phyloP scores from a whole-genome alignment of 2,329 filamentous ascomycete species.

The Pyrenochaeta sp. region DNA sequence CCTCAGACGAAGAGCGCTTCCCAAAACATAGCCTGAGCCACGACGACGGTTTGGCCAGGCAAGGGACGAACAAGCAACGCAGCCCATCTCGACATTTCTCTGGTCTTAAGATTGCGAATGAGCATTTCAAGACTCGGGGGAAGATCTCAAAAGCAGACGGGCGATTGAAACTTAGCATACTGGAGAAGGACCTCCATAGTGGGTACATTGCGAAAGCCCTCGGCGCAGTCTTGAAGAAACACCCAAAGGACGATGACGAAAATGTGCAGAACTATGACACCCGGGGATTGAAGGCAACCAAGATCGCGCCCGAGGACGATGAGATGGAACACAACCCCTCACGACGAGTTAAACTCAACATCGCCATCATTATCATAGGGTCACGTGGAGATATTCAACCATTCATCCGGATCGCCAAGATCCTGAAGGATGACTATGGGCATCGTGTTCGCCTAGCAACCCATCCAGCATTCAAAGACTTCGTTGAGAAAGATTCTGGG shows the following conservation, averaged over 20 bases:
- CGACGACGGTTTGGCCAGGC: conserved; percentile 11
- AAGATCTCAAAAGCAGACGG: conserved; percentile 73
- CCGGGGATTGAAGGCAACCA: conserved; percentile 13
- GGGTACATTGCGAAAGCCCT: conserved; percentile 79
- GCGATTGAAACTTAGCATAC: conserved; percentile 72
- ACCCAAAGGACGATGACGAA: conserved; percentile 54
- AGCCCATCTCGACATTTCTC: conserved; percentile 50
- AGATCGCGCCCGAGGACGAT: conserved; percentile 43
- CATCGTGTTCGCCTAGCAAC: conserved; percentile 81
- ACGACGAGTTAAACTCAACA: conserved; percentile 67
- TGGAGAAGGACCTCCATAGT: conserved; percentile 70
- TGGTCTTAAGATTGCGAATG: conserved; percentile 68
- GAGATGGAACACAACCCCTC: conserved; percentile 42
- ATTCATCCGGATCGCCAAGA: conserved; percentile 76
- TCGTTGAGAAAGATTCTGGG: conserved; percentile 74
- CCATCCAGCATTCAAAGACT: conserved; percentile 78
- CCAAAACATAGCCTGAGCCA: conserved; percentile 25
- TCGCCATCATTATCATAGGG: conserved; percentile 85
- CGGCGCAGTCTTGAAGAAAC: conserved; percentile 67
- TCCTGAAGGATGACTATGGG: conserved; percentile 73
- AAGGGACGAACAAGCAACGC: conserved; percentile 13
- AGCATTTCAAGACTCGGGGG: conserved; percentile 70
- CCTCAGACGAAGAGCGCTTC: conserved; percentile 29
- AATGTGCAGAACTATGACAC: conserved; percentile 30
- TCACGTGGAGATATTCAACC: conserved; percentile 82